Percentiles rank a stretch among this genome's conserved stretches.
Conservation (phyloP, 495 filamentous ascomycete genomes). For the Rhizodiscina lignyota region DNA sequence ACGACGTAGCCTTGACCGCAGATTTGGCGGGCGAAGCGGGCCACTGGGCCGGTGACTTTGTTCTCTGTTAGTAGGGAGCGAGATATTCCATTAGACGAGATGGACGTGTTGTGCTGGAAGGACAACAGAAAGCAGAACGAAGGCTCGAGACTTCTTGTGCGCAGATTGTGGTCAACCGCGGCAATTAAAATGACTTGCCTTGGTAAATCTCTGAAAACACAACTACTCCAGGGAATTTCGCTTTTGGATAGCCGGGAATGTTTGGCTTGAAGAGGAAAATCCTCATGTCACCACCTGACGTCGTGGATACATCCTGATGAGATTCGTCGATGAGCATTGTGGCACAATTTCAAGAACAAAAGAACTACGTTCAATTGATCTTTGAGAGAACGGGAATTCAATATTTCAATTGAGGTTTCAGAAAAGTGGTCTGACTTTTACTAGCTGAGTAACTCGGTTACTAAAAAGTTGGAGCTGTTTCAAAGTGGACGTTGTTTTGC, state of each 20-base stretch:
- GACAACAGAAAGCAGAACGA: too few species aligned
- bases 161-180: not conserved
- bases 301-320: constrained; percentile 48
- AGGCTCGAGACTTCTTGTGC: not conserved
- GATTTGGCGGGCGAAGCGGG: constrained; percentile 82
- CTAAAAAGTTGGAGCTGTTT: too few species aligned
- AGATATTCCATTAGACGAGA: not conserved
- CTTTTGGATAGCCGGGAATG: constrained; percentile 70
- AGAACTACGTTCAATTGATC: too few species aligned
- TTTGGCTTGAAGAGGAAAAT: constrained; percentile 81
- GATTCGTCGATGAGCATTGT: constrained; percentile 55
- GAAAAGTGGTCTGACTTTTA: too few species aligned
- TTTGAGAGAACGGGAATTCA: too few species aligned
- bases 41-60: constrained; percentile 79
- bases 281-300: constrained; percentile 47
- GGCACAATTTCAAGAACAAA: too few species aligned
- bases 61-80: constrained; percentile 1
- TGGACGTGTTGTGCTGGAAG: not conserved
- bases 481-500: too few species aligned
- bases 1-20: constrained; percentile 89
- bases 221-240: constrained; percentile 79
- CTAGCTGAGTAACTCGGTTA: too few species aligned
- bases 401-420: too few species aligned
- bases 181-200: constrained; percentile 32
- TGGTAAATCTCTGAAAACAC: constrained; percentile 95